Evolutionary conservation across 306 rosid species (phyloP).

Genomic region (Macrotyloma uniflorum): DNA sequence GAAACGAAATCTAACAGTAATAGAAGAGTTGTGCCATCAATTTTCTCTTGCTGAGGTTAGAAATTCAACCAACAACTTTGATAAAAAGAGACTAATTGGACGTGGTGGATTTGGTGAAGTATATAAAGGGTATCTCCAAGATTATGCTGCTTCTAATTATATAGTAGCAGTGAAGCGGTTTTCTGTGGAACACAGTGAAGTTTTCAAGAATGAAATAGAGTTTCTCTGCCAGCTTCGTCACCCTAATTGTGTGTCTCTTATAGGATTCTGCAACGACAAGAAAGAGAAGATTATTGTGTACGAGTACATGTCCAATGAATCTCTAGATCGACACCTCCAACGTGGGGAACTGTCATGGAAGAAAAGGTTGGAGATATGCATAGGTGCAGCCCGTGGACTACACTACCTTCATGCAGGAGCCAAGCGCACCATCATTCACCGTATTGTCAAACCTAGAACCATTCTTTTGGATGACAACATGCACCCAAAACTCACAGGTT

Average conservation of each 20-base stretch:
- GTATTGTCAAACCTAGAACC: not conserved
- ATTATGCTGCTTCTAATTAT: not conserved
- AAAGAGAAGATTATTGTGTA: constrained; percentile 32
- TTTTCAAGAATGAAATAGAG: constrained; percentile 22
- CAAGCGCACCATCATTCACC: constrained; percentile 20
- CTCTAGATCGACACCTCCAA: not conserved
- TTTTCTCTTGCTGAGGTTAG: not conserved
- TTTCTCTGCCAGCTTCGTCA: constrained; percentile 36
- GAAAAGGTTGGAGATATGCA: constrained; percentile 24
- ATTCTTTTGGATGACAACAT: constrained; percentile 5
- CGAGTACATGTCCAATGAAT: constrained; percentile 26
- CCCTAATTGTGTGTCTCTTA: constrained; percentile 24
- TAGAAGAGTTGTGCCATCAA: not conserved
- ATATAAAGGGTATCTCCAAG: constrained; percentile 2
- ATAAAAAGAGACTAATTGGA: not conserved
- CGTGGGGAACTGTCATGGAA: constrained; percentile 14
- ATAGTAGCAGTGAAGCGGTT: not conserved
- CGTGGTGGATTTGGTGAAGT: not conserved
- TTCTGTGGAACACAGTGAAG: not conserved
- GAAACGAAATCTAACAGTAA: not conserved
- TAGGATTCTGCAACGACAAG: constrained; percentile 26
- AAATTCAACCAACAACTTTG: constrained; percentile 1
- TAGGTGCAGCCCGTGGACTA: constrained; percentile 27
- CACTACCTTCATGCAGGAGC: constrained; percentile 42
- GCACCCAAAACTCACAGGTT: constrained; percentile 2